phyloP scores from a whole-genome alignment of 495 filamentous ascomycete genomes.

The Neurospora tetrasperma region DNA sequence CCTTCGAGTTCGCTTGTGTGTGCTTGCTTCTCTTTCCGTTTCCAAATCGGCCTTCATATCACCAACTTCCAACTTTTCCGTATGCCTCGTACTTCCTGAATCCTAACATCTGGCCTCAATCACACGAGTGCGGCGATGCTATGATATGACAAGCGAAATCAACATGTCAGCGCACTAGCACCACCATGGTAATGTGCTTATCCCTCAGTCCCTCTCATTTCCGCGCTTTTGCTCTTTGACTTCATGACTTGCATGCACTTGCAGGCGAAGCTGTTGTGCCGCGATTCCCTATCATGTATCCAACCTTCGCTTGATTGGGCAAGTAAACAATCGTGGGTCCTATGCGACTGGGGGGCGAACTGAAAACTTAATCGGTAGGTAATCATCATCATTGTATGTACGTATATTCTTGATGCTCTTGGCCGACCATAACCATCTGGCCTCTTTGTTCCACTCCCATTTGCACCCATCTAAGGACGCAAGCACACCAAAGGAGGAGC shows the following conservation, averaged over 20 bases:
- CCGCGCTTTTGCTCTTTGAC: not conserved
- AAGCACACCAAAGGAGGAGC: not conserved
- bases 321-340: not conserved
- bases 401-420: not conserved
- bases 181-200: not conserved
- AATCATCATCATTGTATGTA: not conserved
- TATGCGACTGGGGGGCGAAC: not conserved
- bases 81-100: not conserved
- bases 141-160: constrained; percentile 8
- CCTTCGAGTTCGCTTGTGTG: not conserved
- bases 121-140: constrained; percentile 1
- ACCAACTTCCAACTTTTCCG: not conserved
- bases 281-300: not conserved
- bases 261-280: not conserved
- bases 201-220: not conserved
- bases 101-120: not conserved
- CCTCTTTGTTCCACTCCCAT: not conserved
- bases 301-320: not conserved
- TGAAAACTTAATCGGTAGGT: not conserved
- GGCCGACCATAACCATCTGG: not conserved
- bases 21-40: not conserved
- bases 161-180: not conserved
- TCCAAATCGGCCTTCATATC: not conserved
- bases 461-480: not conserved
- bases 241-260: not conserved